Percentiles rank a stretch among this genome's conserved stretches.
Evolutionary conservation across 768 basidiomycete species (phyloP).

Genomic region (Paxillus rubicundulus): DNA sequence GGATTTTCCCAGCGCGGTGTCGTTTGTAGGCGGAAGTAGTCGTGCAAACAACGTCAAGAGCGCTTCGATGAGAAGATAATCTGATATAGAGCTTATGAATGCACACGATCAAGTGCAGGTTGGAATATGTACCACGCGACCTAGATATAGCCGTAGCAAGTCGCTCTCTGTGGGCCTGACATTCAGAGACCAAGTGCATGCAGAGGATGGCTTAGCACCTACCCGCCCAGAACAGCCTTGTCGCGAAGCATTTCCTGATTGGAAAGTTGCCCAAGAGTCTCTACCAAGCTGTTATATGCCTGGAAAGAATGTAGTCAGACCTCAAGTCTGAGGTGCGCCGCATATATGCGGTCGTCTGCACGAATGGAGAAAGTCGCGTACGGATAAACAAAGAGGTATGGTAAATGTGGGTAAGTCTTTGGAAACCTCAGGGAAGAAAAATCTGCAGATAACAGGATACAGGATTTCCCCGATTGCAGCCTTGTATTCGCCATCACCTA

Average conservation of each 20-base stretch:
- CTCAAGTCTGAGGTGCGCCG: slow-evolving; percentile 11
- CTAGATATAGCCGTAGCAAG: slow-evolving; percentile 49
- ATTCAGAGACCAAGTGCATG: neutral
- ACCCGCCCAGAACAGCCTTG: slow-evolving; percentile 49
- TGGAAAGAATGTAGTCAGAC: slow-evolving; percentile 29
- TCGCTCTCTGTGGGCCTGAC: slow-evolving; percentile 32
- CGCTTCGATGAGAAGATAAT: slow-evolving; percentile 56
- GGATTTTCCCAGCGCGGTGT: slow-evolving; percentile 30
- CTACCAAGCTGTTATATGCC: slow-evolving; percentile 55
- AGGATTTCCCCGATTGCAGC: slow-evolving; percentile 25
- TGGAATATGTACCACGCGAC: slow-evolving; percentile 41
- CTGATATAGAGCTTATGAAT: slow-evolving; percentile 29
- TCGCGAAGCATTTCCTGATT: slow-evolving; percentile 49
- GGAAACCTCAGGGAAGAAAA: slow-evolving; percentile 33
- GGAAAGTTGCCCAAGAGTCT: slow-evolving; percentile 38
- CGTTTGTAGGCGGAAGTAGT: slow-evolving; percentile 46
- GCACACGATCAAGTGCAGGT: neutral
- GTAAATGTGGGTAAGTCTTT: slow-evolving; percentile 19
- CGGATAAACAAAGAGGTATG: slow-evolving; percentile 23
- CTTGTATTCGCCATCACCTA: slow-evolving; percentile 21
- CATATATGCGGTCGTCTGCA: slow-evolving; percentile 28
- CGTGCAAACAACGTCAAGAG: slow-evolving; percentile 56
- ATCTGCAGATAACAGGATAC: slow-evolving; percentile 35
- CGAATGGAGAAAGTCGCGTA: slow-evolving; percentile 10
- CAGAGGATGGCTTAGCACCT: slow-evolving; percentile 6